A percentile compares a stretch with the other conserved stretches of the same genome.
These are phyloP conservation scores for Colletotrichum neosansevieriae DNA, from an alignment of 2,329 filamentous ascomycete genomes.

Conservation along the genomic window DNA sequence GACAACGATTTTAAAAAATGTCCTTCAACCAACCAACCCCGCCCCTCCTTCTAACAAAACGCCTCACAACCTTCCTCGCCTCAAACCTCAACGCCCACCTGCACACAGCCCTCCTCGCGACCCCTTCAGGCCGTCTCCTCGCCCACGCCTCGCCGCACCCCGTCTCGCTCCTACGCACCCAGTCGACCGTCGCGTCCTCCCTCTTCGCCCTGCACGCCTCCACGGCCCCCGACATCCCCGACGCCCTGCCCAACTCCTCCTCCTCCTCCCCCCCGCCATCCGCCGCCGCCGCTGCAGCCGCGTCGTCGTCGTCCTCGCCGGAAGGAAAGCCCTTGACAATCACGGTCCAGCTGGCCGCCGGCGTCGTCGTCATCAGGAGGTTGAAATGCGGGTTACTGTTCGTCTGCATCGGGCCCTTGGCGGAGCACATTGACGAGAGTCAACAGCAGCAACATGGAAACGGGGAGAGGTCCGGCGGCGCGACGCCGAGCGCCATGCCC, in stretches of 20 bases:
- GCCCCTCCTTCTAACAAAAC: slow-evolving; percentile 74
- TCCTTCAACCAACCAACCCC: slow-evolving; percentile 58
- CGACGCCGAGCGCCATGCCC: slow-evolving; percentile 42
- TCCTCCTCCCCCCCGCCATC: slow-evolving; percentile 42
- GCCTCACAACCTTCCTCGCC: slow-evolving; percentile 71
- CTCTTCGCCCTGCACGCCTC: slow-evolving; percentile 70
- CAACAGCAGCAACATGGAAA: slow-evolving; percentile 40
- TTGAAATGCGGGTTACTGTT: slow-evolving; percentile 72
- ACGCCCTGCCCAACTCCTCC: slow-evolving; percentile 54
- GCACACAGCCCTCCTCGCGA: slow-evolving; percentile 70
- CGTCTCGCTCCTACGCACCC: slow-evolving; percentile 69
- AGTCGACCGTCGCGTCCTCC: slow-evolving; percentile 73
- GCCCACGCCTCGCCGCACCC: slow-evolving; percentile 67
- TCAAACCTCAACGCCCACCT: slow-evolving; percentile 68
- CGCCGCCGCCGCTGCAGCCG: slow-evolving; percentile 37
- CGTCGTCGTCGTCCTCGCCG: slow-evolving; percentile 4
- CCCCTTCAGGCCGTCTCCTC: slow-evolving; percentile 72
- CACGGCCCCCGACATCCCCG: slow-evolving; percentile 55
- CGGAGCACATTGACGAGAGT: slow-evolving; percentile 43
- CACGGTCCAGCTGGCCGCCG: slow-evolving; percentile 69
- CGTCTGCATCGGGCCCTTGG: slow-evolving; percentile 67
- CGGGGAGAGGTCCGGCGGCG: slow-evolving; percentile 46
- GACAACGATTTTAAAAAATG: slow-evolving; percentile 44
- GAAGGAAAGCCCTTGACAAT: slow-evolving; percentile 56
- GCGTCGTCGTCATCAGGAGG: slow-evolving; percentile 69